Percentiles rank a stretch among this genome's conserved stretches.
phyloP scores from a whole-genome alignment of 768 basidiomycete genomes.

The Russula vinacea region DNA sequence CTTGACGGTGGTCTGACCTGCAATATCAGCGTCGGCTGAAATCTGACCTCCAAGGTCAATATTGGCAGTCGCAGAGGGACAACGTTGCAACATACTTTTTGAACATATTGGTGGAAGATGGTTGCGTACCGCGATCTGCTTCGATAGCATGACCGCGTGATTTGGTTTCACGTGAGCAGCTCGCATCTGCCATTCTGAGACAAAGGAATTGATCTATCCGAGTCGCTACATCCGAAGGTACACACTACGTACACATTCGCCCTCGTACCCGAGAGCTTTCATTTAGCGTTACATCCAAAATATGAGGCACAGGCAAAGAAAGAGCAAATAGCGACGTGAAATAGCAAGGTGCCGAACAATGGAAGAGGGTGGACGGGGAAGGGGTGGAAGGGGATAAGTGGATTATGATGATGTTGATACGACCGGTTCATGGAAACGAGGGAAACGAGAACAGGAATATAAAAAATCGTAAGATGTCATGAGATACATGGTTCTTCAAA shows the following conservation, averaged over 20 bases:
- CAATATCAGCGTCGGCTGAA: slow-evolving; percentile 72
- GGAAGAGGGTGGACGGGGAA: slow-evolving; percentile 8
- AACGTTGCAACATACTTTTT: slow-evolving; percentile 55
- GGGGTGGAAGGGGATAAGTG: slow-evolving; percentile 15
- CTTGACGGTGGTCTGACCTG: slow-evolving; percentile 88
- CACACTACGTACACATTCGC: slow-evolving; percentile 33
- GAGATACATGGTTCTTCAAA: slow-evolving; percentile 39
- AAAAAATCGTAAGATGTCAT: slow-evolving; percentile 23
- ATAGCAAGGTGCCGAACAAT: slow-evolving; percentile 20
- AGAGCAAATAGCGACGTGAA: slow-evolving; percentile 28
- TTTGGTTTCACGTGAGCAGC: slow-evolving; percentile 1
- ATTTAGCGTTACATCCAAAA: slow-evolving; percentile 29
- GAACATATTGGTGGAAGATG: slow-evolving; percentile 50
- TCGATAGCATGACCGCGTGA: neutral
- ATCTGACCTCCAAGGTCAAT: slow-evolving; percentile 43
- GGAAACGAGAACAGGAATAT: slow-evolving; percentile 23
- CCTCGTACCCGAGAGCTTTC: slow-evolving; percentile 22
- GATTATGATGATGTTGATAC: slow-evolving; percentile 23
- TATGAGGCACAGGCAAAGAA: slow-evolving; percentile 25
- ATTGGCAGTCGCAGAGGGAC: neutral
- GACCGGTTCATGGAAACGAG: slow-evolving; percentile 17
- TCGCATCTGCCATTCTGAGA: neutral
- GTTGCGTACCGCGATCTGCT: slow-evolving; percentile 4
- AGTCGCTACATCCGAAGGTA: slow-evolving; percentile 31
- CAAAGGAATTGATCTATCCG: slow-evolving; percentile 13